Evolutionary conservation across 148 eudicot genomes (phyloP).

Genomic region (Rhododendron kiyosumense): DNA sequence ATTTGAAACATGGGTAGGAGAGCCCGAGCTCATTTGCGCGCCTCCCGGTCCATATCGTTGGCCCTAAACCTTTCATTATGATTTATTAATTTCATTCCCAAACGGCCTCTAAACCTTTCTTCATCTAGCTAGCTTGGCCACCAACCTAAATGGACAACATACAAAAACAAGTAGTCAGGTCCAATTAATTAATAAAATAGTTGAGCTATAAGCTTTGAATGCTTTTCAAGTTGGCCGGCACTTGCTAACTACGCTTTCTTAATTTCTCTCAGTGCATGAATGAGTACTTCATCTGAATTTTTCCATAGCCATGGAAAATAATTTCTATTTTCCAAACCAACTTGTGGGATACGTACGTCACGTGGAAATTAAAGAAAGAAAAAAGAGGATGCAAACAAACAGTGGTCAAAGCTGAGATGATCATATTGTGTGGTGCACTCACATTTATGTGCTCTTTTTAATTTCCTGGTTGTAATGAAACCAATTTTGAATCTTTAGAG

Average conservation of each 20-base stretch:
- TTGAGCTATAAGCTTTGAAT: neutral
- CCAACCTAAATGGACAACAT: neutral
- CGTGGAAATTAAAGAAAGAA: neutral
- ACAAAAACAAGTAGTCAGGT: neutral
- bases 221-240: neutral
- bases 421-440: neutral
- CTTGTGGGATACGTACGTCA: neutral
- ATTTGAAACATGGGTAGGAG: no score
- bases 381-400: neutral
- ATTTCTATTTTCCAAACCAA: neutral
- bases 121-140: neutral
- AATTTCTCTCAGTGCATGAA: neutral
- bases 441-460: neutral
- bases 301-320: neutral
- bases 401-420: constrained; percentile 3
- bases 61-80: no score
- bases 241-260: neutral
- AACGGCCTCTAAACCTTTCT: neutral
- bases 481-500: no score
- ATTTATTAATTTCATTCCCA: neutral
- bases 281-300: neutral
- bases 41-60: no score
- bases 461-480: neutral
- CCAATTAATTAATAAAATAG: neutral
- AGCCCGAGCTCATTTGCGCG: no score